These are phyloP conservation scores for Metschnikowia aberdeeniae DNA, from an alignment of 805 yeast genomes.

Conservation along the genomic window DNA sequence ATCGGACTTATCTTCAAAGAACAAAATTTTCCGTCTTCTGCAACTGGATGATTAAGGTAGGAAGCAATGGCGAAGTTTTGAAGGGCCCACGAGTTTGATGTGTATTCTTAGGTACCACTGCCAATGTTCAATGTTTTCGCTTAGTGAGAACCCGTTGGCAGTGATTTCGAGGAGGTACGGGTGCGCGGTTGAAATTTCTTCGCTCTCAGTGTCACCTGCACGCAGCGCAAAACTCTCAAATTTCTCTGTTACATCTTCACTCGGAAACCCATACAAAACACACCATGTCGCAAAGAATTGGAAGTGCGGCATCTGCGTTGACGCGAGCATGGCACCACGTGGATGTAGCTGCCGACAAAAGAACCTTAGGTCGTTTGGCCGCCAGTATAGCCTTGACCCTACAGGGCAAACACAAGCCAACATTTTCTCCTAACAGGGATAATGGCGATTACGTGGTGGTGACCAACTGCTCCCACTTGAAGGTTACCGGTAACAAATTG, in stretches of 20 bases:
- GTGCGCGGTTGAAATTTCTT: not conserved
- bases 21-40: not conserved
- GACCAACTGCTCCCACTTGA: conserved; percentile 79
- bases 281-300: conserved; percentile 45
- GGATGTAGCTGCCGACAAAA: conserved; percentile 75
- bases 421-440: conserved; percentile 67
- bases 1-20: too few relatives aligned
- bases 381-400: conserved; percentile 80
- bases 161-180: conserved; percentile 1
- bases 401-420: conserved; percentile 97
- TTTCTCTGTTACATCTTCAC: conserved; percentile 2
- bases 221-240: not conserved
- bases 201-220: conserved; percentile 1
- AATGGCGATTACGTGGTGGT: conserved; percentile 97
- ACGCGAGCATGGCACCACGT: conserved; percentile 95
- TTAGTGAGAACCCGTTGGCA: conserved; percentile 3
- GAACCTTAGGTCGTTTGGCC: conserved; percentile 92
- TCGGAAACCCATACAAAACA: not conserved
- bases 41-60: not conserved
- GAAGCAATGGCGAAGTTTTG: not conserved
- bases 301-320: conserved; percentile 64
- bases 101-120: not conserved
- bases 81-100: not conserved
- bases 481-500: conserved; percentile 82
- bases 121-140: not conserved